Base-by-base conservation (phyloP, 192 early-diverging fungal genomes). In the Coemansia sp. region DNA sequence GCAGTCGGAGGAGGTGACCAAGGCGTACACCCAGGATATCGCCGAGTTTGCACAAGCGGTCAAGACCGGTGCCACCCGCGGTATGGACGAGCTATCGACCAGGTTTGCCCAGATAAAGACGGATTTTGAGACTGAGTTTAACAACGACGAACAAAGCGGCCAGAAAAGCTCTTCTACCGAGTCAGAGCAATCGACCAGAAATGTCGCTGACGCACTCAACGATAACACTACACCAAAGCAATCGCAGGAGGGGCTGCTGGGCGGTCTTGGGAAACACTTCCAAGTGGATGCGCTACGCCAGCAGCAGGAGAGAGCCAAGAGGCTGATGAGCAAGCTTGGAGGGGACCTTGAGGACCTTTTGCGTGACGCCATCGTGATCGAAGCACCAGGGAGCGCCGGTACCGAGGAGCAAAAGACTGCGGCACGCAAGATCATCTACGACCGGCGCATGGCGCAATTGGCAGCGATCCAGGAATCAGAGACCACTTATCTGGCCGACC, bases 341-440 rank as follows among this genome's bases (percentile, higher is more conserved):
- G 40, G 56, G 7, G 75, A 82, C 29, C 65, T 82, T 5, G 80
- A 82, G 54, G 75, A 77, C 29, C 63, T 82, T 0, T 20, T 77
- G 30, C 69, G 75, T 36, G 75, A 77, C 12, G 80, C 80, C 31
- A 77, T 82, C 34, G 75, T 82, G 22, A 82, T 82, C 29, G 80
- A 82, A 55, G 75, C 80, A 1, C 80, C 80, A 0, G 69, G 66
- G 1, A 76, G 65, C 48, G 54, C 29, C 17, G 63, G 67, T 61
- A 76, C 79, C 2, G 67, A 72, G 62, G 74, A 82, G 62, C 74
- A 82, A 52, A 60, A 48, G 2, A 50, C 33, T 3, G 61, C 75
- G 0, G 79, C 79, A 3, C 69, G 73, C 30, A 77, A 71, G 45
- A 66, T 82, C 34, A 68, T 82, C 30, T 82, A 82, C 30, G 80